Percentiles rank a stretch among this genome's conserved stretches.
These are phyloP conservation scores for Candida andamanensis DNA, from an alignment of 805 yeast genomes.

Conservation along the genomic window DNA sequence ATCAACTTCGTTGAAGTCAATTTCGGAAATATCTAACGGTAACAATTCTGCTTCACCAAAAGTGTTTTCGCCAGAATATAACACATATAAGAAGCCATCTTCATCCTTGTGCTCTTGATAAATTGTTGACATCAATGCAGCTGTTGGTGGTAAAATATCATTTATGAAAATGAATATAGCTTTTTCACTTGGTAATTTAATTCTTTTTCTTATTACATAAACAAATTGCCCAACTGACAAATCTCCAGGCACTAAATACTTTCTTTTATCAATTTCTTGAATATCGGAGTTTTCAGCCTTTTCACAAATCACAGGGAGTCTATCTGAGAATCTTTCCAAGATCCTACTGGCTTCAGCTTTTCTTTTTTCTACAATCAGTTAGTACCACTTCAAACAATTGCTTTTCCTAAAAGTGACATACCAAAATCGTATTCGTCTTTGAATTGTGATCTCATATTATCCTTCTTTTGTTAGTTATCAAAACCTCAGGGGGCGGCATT, in stretches of 20 bases:
- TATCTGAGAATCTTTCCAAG: slow-evolving; percentile 79
- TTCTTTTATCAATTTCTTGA: slow-evolving; percentile 94
- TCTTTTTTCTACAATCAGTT: slow-evolving; percentile 59
- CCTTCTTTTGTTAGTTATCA: slow-evolving; percentile 4
- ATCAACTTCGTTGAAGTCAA: slow-evolving; percentile 6
- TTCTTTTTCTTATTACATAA: slow-evolving; percentile 93
- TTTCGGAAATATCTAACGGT: slow-evolving; percentile 9
- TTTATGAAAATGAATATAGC: slow-evolving; percentile 96
- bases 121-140: slow-evolving; percentile 90
- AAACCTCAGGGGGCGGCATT: too few relatives aligned
- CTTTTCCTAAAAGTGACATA: slow-evolving; percentile 1
- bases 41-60: slow-evolving; percentile 51
- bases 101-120: slow-evolving; percentile 97
- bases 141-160: slow-evolving; percentile 96
- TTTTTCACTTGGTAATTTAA: slow-evolving; percentile 93
- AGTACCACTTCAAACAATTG: slow-evolving; percentile 1
- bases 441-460: slow-evolving; percentile 81
- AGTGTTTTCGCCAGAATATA: slow-evolving; percentile 96
- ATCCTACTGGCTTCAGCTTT: slow-evolving; percentile 92
- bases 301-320: slow-evolving; percentile 97
- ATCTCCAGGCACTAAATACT: slow-evolving; percentile 93
- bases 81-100: slow-evolving; percentile 93
- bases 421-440: slow-evolving; percentile 89
- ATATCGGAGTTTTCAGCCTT: slow-evolving; percentile 95
- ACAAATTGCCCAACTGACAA: slow-evolving; percentile 97